Percentiles rank a stretch among this genome's conserved stretches.
Conservation (phyloP, 78 protist genomes). For the slime mould (Dictyostelium discoideum) region DNA sequence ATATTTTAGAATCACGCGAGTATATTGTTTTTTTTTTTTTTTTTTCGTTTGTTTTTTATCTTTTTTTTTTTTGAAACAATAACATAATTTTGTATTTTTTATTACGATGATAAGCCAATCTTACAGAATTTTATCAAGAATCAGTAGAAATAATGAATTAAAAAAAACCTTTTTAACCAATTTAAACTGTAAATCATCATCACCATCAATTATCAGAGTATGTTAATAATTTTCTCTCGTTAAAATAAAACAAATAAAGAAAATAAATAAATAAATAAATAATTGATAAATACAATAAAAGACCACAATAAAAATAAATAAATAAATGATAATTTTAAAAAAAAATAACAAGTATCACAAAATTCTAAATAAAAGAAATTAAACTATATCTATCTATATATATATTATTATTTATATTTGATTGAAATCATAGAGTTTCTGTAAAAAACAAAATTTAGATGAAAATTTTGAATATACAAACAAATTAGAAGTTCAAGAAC, state of each 20-base stretch:
- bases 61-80: background rate
- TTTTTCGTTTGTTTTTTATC: background rate
- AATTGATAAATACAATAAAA: background rate
- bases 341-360: background rate
- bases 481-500: conserved; percentile 46
- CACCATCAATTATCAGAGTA: background rate
- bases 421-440: background rate
- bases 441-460: background rate
- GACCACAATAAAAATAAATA: too few species aligned
- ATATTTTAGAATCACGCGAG: background rate
- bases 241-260: background rate
- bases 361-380: background rate
- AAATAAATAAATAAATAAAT: background rate
- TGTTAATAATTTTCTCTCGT: background rate
- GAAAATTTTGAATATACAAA: conserved; percentile 50
- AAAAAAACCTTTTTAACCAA: background rate
- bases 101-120: background rate
- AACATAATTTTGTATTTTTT: background rate
- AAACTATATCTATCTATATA: background rate
- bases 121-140: background rate
- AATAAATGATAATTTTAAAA: too few species aligned
- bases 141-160: background rate
- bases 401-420: too few species aligned
- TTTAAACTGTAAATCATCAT: background rate
- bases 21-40: background rate